Evolutionary conservation across 2,329 filamentous ascomycete species (phyloP).

Genomic region (Epichloe sp.): DNA sequence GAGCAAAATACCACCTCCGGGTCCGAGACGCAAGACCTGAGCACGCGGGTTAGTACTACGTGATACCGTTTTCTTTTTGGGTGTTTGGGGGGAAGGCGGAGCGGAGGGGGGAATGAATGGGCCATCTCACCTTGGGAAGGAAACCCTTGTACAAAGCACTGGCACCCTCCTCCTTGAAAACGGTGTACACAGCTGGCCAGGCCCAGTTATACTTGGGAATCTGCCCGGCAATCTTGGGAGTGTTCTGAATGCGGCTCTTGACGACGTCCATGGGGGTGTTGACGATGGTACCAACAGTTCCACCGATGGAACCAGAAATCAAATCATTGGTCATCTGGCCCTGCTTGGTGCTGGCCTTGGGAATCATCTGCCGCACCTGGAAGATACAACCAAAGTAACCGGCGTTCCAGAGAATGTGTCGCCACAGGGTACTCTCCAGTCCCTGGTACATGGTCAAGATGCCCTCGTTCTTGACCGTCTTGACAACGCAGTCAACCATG

Average conservation of each 20-base stretch:
- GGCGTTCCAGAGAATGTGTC: constrained; percentile 79
- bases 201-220: constrained; percentile 98
- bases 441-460: constrained; percentile 88
- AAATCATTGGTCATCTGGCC: constrained; percentile 79
- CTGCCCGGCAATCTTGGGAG: constrained; percentile 64
- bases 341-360: constrained; percentile 66
- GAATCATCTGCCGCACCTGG: constrained; percentile 79
- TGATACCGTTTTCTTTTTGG: neutral
- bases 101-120: no score
- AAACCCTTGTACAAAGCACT: constrained; percentile 94
- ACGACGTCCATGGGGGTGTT: constrained; percentile 97
- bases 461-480: constrained; percentile 77
- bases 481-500: constrained; percentile 65
- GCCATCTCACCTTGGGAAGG: constrained; percentile 73
- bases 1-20: constrained; percentile 55
- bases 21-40: constrained; percentile 36
- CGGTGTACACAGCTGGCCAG: constrained; percentile 71
- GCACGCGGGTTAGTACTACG: constrained; percentile 3
- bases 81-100: no score
- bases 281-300: constrained; percentile 74
- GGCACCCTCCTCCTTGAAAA: constrained; percentile 89
- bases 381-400: constrained; percentile 98
- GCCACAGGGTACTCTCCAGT: constrained; percentile 92
- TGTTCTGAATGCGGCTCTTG: constrained; percentile 97
- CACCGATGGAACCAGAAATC: constrained; percentile 74